Evolutionary conservation across 1,284 basidiomycete species (phyloP), one percentile per base, ranked within the genome.

Genomic region (Heterobasidion occidentale): DNA sequence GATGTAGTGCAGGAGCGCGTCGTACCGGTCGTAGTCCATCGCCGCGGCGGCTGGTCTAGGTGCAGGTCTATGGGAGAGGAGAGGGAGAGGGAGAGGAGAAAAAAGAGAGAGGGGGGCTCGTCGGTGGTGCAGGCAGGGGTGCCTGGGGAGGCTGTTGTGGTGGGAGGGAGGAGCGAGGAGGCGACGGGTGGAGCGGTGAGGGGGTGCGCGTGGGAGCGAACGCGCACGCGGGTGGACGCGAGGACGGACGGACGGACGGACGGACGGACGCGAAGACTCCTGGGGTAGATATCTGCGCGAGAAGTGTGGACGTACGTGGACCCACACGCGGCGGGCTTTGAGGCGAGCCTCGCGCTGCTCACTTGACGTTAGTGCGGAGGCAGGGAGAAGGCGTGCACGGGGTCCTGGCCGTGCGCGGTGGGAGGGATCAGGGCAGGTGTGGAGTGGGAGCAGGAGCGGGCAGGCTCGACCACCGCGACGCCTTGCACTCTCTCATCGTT

Each of bases 1-100:
- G 57, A 84, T 82, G 62, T 76, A 73, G 65, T 78, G 76, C 60
- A 78, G 69, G 60, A 78, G 72, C 57, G 76, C 75, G 64, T 78
- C 76, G 70, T 77, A 77, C 59, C 75, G 71, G 70, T 76, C 74
- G 68, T 76, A 76, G 63, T 76, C 74, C 71, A 74, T 76, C 57
- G 46, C 19, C 27, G 27, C 27, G 11, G 46, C 46, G 11, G 46
- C 46, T 14, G 3, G n/a, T n/a, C 38, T 42, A 42, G 38, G 12
- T 2, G 2, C 11, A 42, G 38, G 38, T 42, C 38, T 12, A 42
- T 2, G 27, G 3, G 38, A 11, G n/a, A 6, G 38, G 19, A 11
- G 11, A 11, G 46, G 46, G 3, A 47, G 46, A 19, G 19, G 6
- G 46, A 20, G 46, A n/a, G 38, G 38, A 11, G 38, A 42, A 42